Base-by-base conservation (phyloP, 306 rosid genomes). In the Rosa chinensis region DNA sequence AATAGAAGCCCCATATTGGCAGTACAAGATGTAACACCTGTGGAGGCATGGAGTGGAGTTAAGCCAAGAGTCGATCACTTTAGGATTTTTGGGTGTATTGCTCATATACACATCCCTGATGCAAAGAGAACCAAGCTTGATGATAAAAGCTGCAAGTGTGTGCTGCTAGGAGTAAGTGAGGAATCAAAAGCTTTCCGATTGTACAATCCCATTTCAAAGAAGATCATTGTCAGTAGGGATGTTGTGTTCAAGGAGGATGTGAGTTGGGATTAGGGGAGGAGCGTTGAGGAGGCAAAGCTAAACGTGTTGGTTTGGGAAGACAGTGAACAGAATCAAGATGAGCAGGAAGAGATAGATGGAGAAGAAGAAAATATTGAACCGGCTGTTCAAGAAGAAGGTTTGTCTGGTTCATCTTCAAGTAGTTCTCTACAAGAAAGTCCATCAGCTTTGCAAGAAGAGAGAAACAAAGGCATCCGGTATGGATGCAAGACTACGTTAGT, bases 131-230 rank as follows among this genome's bases (percentile, higher is more conserved):
- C 39, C 0, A 74, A 56, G 53, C 53, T 74, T 0, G 69, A 74
- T 35, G 53, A 74, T 11, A 74, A 74, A 32, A 56, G 78, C 10
- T 37, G 43, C 50, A 74, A 45, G 2, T 56, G 67, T 56, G 68
- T 74, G 2, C 5, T 74, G 3, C 5, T 74, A 3, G 67, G 70
- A 40, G 53, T 59, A 11, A 58, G 78, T 58, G 69, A 10, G 8
- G 55, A 56, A 35, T 74, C 78, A 0, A 74, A 74, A 47, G 68
- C 78, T 4, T 58, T 43, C 42, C 0, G 21, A 8, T 23, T 74
- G 4, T 74, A 55, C 44, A 28, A 56, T 74, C 78, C 40, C 14
- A 37, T 1, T 3, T 74, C 67, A 56, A 18, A 58, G 10, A 74
- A 20, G 17, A 55, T 74, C 0, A 56, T 74, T 17, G 12, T 56